Conservation (phyloP, 2,329 filamentous ascomycete genomes). For the Fusarium mundagurra region DNA sequence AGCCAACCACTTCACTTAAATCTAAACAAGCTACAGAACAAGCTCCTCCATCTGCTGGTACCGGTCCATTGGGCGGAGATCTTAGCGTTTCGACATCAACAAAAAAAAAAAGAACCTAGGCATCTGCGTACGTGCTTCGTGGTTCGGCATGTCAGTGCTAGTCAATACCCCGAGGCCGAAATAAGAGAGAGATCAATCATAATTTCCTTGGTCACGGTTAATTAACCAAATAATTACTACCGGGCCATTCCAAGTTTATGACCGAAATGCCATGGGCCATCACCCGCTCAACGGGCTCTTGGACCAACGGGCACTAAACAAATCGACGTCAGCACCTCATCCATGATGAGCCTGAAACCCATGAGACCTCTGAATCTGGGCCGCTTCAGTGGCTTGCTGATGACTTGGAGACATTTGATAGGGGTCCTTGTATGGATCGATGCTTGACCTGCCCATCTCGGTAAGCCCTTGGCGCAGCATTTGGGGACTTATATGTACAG, state of each 20-base stretch:
- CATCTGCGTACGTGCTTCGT: not conserved
- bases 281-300: slow-evolving; percentile 31
- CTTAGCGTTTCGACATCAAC: slow-evolving; percentile 18
- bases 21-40: slow-evolving; percentile 14
- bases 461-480: slow-evolving; percentile 16
- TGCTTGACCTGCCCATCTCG: slow-evolving; percentile 32
- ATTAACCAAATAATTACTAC: not conserved
- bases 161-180: not conserved
- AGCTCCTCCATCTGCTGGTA: slow-evolving; percentile 8
- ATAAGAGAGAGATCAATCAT: not conserved
- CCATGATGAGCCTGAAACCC: not conserved
- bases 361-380: not conserved
- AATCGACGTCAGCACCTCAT: slow-evolving; percentile 15
- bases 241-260: slow-evolving; percentile 9
- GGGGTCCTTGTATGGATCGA: slow-evolving; percentile 15
- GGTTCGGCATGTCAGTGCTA: slow-evolving; percentile 5
- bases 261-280: slow-evolving; percentile 17
- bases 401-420: slow-evolving; percentile 12
- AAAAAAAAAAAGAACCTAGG: not conserved
- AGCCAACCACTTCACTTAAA: slow-evolving; percentile 17
- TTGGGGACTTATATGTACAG: slow-evolving; percentile 1
- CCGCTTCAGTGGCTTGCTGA: not conserved
- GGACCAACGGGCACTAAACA: slow-evolving; percentile 10
- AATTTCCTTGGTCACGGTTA: slow-evolving; percentile 9
- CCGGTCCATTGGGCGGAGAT: slow-evolving; percentile 20